A percentile compares a stretch with the other conserved stretches of the same genome.
These are phyloP conservation scores for Leishmania gerbilli DNA, from an alignment of 208 protist genomes.

Conservation along the genomic window DNA sequence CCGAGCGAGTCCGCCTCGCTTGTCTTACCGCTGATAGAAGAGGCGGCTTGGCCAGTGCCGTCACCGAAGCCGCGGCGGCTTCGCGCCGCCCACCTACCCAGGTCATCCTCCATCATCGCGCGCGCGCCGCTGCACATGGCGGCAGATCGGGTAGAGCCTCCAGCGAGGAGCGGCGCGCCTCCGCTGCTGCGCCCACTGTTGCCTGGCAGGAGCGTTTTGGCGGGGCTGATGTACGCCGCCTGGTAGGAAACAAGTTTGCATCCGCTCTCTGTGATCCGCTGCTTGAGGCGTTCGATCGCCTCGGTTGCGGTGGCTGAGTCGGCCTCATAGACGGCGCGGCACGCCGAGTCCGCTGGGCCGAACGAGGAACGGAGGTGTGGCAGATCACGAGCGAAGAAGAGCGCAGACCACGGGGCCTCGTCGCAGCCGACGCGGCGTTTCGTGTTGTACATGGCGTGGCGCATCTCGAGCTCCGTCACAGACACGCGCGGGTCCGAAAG, in stretches of 20 bases:
- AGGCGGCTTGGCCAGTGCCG: background rate
- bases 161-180: background rate
- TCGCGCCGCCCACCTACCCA: conserved; percentile 27
- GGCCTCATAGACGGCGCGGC: conserved; percentile 48
- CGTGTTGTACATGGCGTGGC: conserved; percentile 80
- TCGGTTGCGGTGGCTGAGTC: conserved; percentile 44
- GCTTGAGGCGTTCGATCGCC: conserved; percentile 44
- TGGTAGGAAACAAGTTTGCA: conserved; percentile 51
- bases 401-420: conserved; percentile 27
- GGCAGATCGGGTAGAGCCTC: background rate
- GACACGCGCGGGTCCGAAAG: conserved; percentile 64
- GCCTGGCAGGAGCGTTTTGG: background rate
- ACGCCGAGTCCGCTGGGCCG: conserved; percentile 23
- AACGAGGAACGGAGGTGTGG: conserved; percentile 47
- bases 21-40: background rate
- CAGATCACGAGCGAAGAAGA: conserved; percentile 85
- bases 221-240: conserved; percentile 35
- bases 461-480: conserved; percentile 96
- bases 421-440: conserved; percentile 30
- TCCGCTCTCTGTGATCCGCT: conserved; percentile 34
- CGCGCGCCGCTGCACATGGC: conserved; percentile 3
- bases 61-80: conserved; percentile 17
- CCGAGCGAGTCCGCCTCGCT: conserved; percentile 21
- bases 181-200: conserved; percentile 1
- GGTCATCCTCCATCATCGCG: conserved; percentile 26